These are phyloP conservation scores for Thelonectria discophora DNA, from an alignment of 2,329 filamentous ascomycete species.

Conservation along the genomic window DNA sequence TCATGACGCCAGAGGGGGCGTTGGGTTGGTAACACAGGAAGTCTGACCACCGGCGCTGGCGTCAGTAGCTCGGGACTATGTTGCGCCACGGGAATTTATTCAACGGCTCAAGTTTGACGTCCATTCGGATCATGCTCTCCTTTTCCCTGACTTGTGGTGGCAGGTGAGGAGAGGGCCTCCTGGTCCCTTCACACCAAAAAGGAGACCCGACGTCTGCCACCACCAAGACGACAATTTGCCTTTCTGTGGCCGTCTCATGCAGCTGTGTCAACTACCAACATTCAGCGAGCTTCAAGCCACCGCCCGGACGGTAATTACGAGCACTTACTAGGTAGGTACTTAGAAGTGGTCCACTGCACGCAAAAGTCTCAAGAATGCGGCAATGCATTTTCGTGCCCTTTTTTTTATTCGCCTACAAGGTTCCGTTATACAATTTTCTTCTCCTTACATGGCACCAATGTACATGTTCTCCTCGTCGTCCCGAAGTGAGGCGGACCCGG, in stretches of 20 bases:
- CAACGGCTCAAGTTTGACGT: constrained; percentile 16
- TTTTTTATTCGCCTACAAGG: background rate
- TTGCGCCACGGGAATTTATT: constrained; percentile 11
- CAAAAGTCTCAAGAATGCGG: background rate
- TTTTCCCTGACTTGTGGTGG: background rate
- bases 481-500: background rate
- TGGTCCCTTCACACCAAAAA: background rate
- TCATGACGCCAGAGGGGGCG: background rate
- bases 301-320: background rate
- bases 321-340: too few relatives aligned
- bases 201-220: background rate
- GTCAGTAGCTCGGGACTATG: constrained; percentile 9
- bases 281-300: background rate
- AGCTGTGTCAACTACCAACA: background rate
- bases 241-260: too few relatives aligned
- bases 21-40: constrained; percentile 16
- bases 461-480: background rate
- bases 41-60: background rate
- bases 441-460: background rate
- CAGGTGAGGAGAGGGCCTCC: too few relatives aligned
- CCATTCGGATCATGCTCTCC: background rate
- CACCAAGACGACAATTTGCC: too few relatives aligned
- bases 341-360: background rate
- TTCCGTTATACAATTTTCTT: constrained; percentile 22
- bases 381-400: background rate